Evolutionary conservation across 2,329 filamentous ascomycete species (phyloP).

Genomic region (Colletotrichum abscissum): DNA sequence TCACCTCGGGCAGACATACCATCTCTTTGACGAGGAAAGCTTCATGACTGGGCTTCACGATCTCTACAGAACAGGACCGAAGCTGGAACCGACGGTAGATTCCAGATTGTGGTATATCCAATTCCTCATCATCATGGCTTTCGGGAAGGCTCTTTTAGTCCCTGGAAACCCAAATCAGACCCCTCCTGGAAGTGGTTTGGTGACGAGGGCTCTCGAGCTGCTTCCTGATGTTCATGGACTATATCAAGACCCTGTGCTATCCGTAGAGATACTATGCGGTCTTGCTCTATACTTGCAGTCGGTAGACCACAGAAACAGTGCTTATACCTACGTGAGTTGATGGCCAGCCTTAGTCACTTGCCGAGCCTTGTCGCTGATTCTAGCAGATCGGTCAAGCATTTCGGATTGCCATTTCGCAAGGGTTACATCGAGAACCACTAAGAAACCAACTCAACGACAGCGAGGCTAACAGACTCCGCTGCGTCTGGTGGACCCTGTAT

Average conservation of each 20-base stretch:
- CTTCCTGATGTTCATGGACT: slow-evolving; percentile 50
- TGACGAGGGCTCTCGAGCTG: slow-evolving; percentile 47
- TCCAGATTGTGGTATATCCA: slow-evolving; percentile 61
- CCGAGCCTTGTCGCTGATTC: not conserved
- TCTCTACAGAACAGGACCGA: slow-evolving; percentile 40
- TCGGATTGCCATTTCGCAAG: slow-evolving; percentile 14
- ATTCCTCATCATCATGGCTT: slow-evolving; percentile 63
- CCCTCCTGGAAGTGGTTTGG: slow-evolving; percentile 30
- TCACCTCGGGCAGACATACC: slow-evolving; percentile 63
- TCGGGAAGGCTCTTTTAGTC: slow-evolving; percentile 61
- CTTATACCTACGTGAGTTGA: slow-evolving; percentile 51
- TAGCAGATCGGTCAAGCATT: slow-evolving; percentile 13
- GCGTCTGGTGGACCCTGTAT: slow-evolving; percentile 21
- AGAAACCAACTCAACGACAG: not conserved
- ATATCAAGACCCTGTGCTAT: slow-evolving; percentile 51
- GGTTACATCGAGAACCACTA: slow-evolving; percentile 5
- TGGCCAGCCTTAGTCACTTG: not conserved
- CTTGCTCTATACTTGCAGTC: slow-evolving; percentile 60
- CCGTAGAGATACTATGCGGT: slow-evolving; percentile 57
- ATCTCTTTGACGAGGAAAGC: slow-evolving; percentile 63
- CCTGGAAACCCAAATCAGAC: slow-evolving; percentile 64
- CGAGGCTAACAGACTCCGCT: slow-evolving; percentile 5
- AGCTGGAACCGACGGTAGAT: slow-evolving; percentile 16
- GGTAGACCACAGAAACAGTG: slow-evolving; percentile 53
- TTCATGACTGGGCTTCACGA: slow-evolving; percentile 54